Base-by-base conservation (phyloP, 495 filamentous ascomycete genomes). In the Aspergillus campestris region DNA sequence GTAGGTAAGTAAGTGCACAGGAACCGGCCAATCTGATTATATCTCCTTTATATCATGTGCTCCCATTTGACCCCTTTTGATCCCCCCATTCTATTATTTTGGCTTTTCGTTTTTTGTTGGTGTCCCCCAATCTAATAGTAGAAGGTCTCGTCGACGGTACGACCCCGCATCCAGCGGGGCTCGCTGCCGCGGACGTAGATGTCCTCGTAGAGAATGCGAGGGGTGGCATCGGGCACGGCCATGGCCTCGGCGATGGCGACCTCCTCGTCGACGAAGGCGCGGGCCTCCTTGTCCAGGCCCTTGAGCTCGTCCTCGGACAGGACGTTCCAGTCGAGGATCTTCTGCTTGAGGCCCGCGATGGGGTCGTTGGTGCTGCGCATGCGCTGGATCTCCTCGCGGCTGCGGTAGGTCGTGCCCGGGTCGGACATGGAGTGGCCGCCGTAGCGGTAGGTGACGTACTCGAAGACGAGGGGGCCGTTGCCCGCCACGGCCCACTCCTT, bases 381-480 rank as follows among this genome's bases (percentile, higher is more conserved):
- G 70, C 89, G 87, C 75, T 95, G 91, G 63, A 98, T 94, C 73
- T 98, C 92, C 73, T 98, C 92, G 66, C 92, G 90, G 56, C 89
- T 95, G 60, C 92, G 86, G 81, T 98, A 98, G 53, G 92, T 98
- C 62, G 92, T 98, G 66, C 92, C 92, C 45, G 92, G 92, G 68
- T 98, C 92, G 64, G 87, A 94, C 92, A 98, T 98, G 64, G 87
- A 94, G 82, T 98, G 92, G 38, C 92, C 92, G 62, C 92, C 92
- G 68, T 98, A 98, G 48, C 92, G 84, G 83, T 98, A 98, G 58
- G 92, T 98, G 61, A 98, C 91, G 69, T 94, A 98, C 73, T 98
- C 92, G 68, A 94, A 81, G 58, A 98, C 94, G 41, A 98, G 74
- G 40, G 92, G 92, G 32, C 94, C 89, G 56, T 94, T 86, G 62